Base-by-base conservation (phyloP, 1,284 basidiomycete species). In the Pseudozyma flocculosa region DNA sequence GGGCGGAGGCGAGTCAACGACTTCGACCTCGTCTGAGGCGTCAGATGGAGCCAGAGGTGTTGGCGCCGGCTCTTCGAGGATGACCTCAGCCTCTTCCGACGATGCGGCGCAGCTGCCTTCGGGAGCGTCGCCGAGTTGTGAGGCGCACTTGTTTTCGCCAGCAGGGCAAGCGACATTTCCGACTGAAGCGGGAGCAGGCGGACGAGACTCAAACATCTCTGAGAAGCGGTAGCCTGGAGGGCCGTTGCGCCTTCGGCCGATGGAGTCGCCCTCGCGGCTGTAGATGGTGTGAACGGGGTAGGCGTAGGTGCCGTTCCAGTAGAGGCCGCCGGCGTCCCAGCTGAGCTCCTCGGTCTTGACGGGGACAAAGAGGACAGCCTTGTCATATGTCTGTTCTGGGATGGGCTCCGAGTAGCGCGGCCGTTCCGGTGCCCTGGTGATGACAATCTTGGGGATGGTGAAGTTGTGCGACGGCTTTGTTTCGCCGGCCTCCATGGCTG, bases 301-400 rank as follows among this genome's bases (percentile, higher is more conserved):
- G 14, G 54, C 62, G 42, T 68, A 73, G 9, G 62, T 65, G 23
- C 67, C 67, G 36, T 61, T 61, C 71, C 71, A 73, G 48, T 66
- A 72, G n/a, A 73, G 49, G 5, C 71, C 71, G 42, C 58, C 56
- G 39, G 70, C 64, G 23, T 72, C 71, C 71, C 71, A 73, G 4
- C 70, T 68, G 19, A 73, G 56, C 43, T 72, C 71, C 29, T 68
- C 72, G 34, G 72, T 73, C 36, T 57, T 51, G 39, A 73, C 58
- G 5, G 72, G 72, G 13, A 73, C 72, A 24, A 72, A 73, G 11
- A 73, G 68, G 2, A 60, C 51, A 7, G 48, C 41, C 51, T 64
- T 70, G 43, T 64, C 58, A 37, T 58, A 64, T 18, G 49, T 43
- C 49, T 73, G 72, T 32, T 70, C 67, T 1, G 72, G 72, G 8